Conservation (phyloP, 352 stramenopile species). For the Globisporangium spinosum region DNA sequence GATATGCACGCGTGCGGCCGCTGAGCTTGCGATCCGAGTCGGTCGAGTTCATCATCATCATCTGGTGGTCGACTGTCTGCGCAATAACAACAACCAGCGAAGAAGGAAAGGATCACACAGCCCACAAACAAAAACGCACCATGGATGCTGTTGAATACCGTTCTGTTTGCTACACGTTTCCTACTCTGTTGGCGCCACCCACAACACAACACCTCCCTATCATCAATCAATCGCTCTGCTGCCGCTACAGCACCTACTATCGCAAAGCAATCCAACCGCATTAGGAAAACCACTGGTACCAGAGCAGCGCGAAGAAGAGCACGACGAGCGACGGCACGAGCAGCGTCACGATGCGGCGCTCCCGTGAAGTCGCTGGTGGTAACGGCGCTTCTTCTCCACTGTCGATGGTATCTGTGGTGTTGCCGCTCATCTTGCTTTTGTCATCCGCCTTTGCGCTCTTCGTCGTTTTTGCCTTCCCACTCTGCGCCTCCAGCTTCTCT, state of each 20-base stretch:
- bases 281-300: conserved; percentile 35
- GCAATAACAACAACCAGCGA: too few relatives aligned
- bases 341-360: conserved; percentile 35
- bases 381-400: conserved; percentile 5
- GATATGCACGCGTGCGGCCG: too few relatives aligned
- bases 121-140: neutral
- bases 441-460: neutral
- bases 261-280: neutral
- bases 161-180: neutral
- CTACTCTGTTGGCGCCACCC: neutral
- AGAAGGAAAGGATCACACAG: neutral
- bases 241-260: neutral
- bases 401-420: conserved; percentile 7
- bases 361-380: conserved; percentile 18
- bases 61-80: too few relatives aligned
- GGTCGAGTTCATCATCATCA: too few relatives aligned
- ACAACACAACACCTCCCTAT: neutral
- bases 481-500: conserved; percentile 30
- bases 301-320: conserved; percentile 45
- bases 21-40: too few relatives aligned
- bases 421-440: neutral
- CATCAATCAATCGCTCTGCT: neutral
- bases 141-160: neutral
- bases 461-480: conserved; percentile 11
- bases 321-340: conserved; percentile 44